phyloP scores from a whole-genome alignment of 2,329 filamentous ascomycete genomes.

The Ophiostoma novo-ulmi region DNA sequence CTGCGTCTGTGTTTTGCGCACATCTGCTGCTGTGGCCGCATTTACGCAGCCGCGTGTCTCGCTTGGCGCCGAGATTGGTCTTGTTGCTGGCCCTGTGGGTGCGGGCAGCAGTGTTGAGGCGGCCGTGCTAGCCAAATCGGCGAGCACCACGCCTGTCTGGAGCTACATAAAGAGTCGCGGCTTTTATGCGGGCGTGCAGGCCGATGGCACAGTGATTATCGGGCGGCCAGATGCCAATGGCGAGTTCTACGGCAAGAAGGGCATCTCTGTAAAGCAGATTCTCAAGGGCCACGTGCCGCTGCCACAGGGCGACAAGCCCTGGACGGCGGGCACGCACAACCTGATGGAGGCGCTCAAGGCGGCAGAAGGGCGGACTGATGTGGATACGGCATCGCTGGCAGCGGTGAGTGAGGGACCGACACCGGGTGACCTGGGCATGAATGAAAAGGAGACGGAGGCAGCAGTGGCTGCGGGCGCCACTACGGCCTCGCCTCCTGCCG shows the following conservation, averaged over 20 bases:
- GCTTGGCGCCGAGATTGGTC: slow-evolving; percentile 71
- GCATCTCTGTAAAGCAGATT: slow-evolving; percentile 44
- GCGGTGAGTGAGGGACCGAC: slow-evolving; percentile 4
- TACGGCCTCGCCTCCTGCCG: neutral
- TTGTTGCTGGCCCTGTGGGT: slow-evolving; percentile 63
- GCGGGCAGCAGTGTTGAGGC: slow-evolving; percentile 69
- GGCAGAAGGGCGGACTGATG: slow-evolving; percentile 30
- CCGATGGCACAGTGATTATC: slow-evolving; percentile 81
- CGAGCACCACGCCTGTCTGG: slow-evolving; percentile 43
- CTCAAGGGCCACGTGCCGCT: slow-evolving; percentile 41
- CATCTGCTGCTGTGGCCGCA: slow-evolving; percentile 58
- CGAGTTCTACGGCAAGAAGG: slow-evolving; percentile 66
- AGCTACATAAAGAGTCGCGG: slow-evolving; percentile 82
- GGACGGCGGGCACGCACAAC: slow-evolving; percentile 23
- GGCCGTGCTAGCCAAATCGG: slow-evolving; percentile 43
- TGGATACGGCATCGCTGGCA: slow-evolving; percentile 1
- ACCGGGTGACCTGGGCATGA: slow-evolving; percentile 12
- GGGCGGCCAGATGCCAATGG: slow-evolving; percentile 84
- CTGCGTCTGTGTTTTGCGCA: slow-evolving; percentile 69
- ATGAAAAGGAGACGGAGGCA: slow-evolving; percentile 4
- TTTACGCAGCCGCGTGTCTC: slow-evolving; percentile 67
- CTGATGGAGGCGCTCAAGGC: slow-evolving; percentile 30
- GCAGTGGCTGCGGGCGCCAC: neutral
- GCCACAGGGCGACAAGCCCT: slow-evolving; percentile 6
- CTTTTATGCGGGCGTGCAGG: slow-evolving; percentile 78